phyloP scores from a whole-genome alignment of 345 rosid genomes.

The Euclidium syriacum region DNA sequence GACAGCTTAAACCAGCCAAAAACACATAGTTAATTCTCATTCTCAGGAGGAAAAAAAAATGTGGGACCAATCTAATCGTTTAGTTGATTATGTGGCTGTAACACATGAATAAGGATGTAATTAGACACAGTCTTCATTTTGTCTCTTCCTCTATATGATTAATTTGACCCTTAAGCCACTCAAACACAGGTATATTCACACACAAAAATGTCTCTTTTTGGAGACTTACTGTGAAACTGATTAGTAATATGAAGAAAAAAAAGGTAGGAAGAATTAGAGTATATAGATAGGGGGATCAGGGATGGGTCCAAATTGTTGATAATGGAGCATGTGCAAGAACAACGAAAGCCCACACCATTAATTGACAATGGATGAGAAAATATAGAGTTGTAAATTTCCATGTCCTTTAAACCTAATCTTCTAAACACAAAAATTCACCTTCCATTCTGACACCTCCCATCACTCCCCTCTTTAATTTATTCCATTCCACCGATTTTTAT shows the following conservation, averaged over 20 bases:
- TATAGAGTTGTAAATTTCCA: constrained; percentile 26
- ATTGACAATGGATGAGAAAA: constrained; percentile 16
- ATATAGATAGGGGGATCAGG: background rate
- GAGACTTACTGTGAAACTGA: constrained; percentile 16
- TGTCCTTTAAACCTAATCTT: constrained; percentile 26
- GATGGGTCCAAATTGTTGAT: constrained; percentile 19
- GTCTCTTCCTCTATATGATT: constrained; percentile 23
- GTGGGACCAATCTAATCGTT: constrained; percentile 32
- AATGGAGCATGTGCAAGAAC: constrained; percentile 31
- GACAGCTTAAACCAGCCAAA: constrained; percentile 28
- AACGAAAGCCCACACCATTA: constrained; percentile 33
- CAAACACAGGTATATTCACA: constrained; percentile 24
- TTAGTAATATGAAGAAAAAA: constrained; percentile 2
- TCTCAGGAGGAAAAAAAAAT: constrained; percentile 17
- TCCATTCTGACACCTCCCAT: constrained; percentile 32
- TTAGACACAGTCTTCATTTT: constrained; percentile 22
- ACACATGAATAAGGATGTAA: constrained; percentile 21
- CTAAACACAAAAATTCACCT: constrained; percentile 15
- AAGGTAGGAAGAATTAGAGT: constrained; percentile 5
- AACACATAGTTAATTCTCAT: background rate
- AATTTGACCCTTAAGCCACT: constrained; percentile 28
- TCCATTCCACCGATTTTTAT: constrained; percentile 4
- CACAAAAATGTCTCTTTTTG: background rate
- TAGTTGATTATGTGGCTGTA: constrained; percentile 21
- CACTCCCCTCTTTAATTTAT: constrained; percentile 18